Conservation (phyloP, 768 basidiomycete species). For the Suillus subalutaceus region DNA sequence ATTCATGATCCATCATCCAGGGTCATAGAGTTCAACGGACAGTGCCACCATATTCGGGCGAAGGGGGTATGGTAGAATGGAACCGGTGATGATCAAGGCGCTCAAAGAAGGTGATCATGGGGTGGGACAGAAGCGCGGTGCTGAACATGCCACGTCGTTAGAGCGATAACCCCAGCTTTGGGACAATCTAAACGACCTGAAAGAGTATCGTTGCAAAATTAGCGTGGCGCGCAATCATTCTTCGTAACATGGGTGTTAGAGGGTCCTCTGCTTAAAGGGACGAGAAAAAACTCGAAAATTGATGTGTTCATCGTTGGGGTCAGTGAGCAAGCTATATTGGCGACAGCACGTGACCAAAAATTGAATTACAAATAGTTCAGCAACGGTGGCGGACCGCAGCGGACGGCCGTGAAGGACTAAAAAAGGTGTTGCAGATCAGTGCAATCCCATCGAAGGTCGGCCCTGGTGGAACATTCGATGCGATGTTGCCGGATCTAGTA, state of each 20-base stretch:
- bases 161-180: not conserved
- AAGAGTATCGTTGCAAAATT: not conserved
- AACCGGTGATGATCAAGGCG: not conserved
- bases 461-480: constrained; percentile 19
- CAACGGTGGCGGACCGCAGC: constrained; percentile 14
- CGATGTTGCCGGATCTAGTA: constrained; percentile 13
- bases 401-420: constrained; percentile 20
- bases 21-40: not conserved
- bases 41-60: not conserved
- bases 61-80: not conserved
- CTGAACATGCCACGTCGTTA: constrained; percentile 3
- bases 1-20: not conserved
- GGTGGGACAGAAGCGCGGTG: not conserved
- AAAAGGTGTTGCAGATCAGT: constrained; percentile 6
- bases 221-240: not conserved
- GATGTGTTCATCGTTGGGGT: constrained; percentile 26
- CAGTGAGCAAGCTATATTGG: constrained; percentile 18
- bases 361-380: constrained; percentile 21
- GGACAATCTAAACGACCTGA: constrained; percentile 1
- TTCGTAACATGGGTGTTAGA: constrained; percentile 5
- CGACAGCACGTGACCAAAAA: constrained; percentile 7
- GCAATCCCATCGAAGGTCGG: constrained; percentile 16
- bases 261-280: not conserved
- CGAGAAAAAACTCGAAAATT: constrained; percentile 5
- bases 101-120: not conserved